Evolutionary conservation across 2,329 filamentous ascomycete genomes (phyloP).

Genomic region (Diplocarpon rosae): DNA sequence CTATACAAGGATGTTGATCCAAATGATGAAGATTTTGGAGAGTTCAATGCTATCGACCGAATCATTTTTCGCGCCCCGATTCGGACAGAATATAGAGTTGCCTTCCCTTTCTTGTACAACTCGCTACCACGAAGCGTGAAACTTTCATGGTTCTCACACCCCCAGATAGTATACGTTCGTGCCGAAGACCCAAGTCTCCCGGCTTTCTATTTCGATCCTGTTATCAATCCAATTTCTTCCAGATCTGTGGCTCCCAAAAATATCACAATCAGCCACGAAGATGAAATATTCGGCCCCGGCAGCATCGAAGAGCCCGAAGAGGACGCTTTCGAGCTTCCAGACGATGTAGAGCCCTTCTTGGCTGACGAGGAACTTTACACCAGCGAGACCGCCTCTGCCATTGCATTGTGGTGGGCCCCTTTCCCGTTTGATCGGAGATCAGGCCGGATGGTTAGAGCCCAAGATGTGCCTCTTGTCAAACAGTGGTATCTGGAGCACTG

Average conservation of each 20-base stretch:
- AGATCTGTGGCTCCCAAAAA: slow-evolving; percentile 91
- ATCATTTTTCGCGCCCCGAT: slow-evolving; percentile 97
- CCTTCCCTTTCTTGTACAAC: slow-evolving; percentile 92
- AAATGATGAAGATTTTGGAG: slow-evolving; percentile 97
- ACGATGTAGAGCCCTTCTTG: slow-evolving; percentile 75
- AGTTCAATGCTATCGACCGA: slow-evolving; percentile 98
- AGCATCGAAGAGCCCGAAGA: slow-evolving; percentile 60
- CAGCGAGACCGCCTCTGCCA: slow-evolving; percentile 79
- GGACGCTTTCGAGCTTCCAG: slow-evolving; percentile 76
- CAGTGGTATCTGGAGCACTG: slow-evolving; percentile 98
- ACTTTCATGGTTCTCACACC: slow-evolving; percentile 85
- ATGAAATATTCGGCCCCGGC: slow-evolving; percentile 78
- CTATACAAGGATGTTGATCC: slow-evolving; percentile 98
- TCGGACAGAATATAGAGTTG: slow-evolving; percentile 88
- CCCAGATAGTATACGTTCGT: slow-evolving; percentile 82
- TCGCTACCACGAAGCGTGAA: slow-evolving; percentile 90
- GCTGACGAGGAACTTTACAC: slow-evolving; percentile 82
- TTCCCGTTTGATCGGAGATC: slow-evolving; percentile 92
- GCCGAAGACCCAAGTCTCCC: slow-evolving; percentile 82
- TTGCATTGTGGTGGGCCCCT: slow-evolving; percentile 95
- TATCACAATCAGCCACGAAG: slow-evolving; percentile 81
- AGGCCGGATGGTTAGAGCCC: slow-evolving; percentile 89
- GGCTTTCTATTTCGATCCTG: slow-evolving; percentile 95
- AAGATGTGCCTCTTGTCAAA: slow-evolving; percentile 94
- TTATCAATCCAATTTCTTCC: slow-evolving; percentile 95